Evolutionary conservation across 306 rosid genomes (phyloP), one percentile per base, ranked within the genome.

Genomic region (Potentilla sterilis): DNA sequence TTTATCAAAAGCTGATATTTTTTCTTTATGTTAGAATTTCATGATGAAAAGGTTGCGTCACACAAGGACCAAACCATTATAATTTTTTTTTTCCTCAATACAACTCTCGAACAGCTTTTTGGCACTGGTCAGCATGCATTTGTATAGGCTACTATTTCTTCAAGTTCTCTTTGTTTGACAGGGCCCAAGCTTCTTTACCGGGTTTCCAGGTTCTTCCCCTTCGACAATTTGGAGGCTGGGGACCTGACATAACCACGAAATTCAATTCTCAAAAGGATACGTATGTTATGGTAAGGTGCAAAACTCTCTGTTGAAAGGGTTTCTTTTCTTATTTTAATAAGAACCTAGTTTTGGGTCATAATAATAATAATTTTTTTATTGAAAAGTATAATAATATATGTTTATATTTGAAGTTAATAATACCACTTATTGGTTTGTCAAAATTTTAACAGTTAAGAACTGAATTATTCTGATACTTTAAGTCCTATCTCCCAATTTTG

Each of bases 211-310:
- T 91, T 83, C 89, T 94, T 41, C 97, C 98, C 75, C 97, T 94
- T 46, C 87, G 76, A 38, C 94, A 94, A 84, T 92, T 94, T 81
- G 98, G 96, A 86, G 83, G 55, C 73, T 94, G 97, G 98, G 98
- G 95, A 32, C 98, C 97, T 72, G 97, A 88, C 77, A 82, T 94
- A 75, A 75, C 83, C 66, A 74, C 85, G 54, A 90, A 85, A 70
- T 84, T 92, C 42, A 90, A 94, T 80, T 90, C 92, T 74, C 77
- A 88, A 67, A 93, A 89, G 85, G 96, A 91, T 52, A 88, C 91
- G 43, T 93, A 88, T 72, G 98, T 93, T 67, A 64, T 93, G 96
- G 98, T 93, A 82, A 28, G 80, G 83, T 65, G 52, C 46, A 14
- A 35, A 14, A 51, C 69, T 42, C 58, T 75, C 69, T 68, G 68